Evolutionary conservation across 345 rosid genomes (phyloP).

Genomic region (Salix koriyanagi): DNA sequence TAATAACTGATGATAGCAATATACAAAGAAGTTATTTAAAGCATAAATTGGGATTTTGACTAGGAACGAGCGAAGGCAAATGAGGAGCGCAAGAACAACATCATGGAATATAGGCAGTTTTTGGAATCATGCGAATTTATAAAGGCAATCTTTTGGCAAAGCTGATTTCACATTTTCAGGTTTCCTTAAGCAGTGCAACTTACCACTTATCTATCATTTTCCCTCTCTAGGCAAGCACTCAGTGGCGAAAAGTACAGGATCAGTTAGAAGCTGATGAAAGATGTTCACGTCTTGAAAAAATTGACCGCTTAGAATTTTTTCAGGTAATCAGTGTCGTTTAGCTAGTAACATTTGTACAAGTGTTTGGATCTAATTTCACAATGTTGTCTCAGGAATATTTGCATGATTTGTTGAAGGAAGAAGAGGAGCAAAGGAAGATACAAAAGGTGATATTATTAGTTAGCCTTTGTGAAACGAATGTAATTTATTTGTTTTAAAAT

Average conservation of each 20-base stretch:
- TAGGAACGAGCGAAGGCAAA: constrained; percentile 69
- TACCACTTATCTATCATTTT: constrained; percentile 10
- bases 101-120: constrained; percentile 65
- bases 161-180: not conserved
- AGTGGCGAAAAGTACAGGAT: constrained; percentile 97
- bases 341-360: not conserved
- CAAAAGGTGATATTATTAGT: constrained; percentile 55
- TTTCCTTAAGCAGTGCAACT: constrained; percentile 9
- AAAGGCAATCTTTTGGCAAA: constrained; percentile 45
- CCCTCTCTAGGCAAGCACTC: constrained; percentile 64
- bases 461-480: not conserved
- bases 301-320: constrained; percentile 81
- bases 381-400: constrained; percentile 64
- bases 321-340: constrained; percentile 49
- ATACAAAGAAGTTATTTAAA: not conserved
- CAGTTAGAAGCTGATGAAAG: constrained; percentile 88
- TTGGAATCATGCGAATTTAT: constrained; percentile 89
- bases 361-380: constrained; percentile 23
- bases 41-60: constrained; percentile 24
- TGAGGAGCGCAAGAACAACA: constrained; percentile 73
- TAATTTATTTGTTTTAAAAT: not conserved
- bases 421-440: constrained; percentile 85
- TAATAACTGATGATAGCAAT: not conserved
- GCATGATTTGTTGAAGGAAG: constrained; percentile 79
- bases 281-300: constrained; percentile 83